phyloP scores from a whole-genome alignment of 2,329 filamentous ascomycete genomes.

The Neoscytalidium dimidiatum region DNA sequence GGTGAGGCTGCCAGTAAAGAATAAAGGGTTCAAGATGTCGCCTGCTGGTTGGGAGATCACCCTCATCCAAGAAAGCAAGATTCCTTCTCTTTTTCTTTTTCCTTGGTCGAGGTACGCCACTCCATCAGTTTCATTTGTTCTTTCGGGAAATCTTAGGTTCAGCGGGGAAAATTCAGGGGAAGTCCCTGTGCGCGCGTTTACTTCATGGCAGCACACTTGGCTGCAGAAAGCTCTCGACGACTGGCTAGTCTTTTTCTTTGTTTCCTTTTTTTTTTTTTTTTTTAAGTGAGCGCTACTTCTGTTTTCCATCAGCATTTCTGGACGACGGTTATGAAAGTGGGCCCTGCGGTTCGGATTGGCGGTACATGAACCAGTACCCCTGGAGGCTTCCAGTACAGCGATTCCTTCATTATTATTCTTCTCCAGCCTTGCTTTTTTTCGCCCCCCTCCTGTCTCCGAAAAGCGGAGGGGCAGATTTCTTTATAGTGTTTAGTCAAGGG shows the following conservation, averaged over 20 bases:
- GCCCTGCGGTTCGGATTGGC: neutral
- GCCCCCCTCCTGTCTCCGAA: neutral
- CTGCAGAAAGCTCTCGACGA: conserved; percentile 1
- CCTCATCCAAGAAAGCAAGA: neutral
- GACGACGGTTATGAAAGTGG: conserved; percentile 16
- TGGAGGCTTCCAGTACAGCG: neutral
- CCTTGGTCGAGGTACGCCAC: neutral
- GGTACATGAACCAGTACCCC: conserved; percentile 5
- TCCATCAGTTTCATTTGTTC: neutral
- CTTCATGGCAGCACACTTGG: neutral
- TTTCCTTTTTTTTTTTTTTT: neutral
- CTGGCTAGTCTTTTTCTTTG: neutral
- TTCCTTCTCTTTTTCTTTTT: neutral
- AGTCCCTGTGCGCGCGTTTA: neutral
- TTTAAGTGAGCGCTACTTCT: neutral
- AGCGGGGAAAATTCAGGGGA: neutral
- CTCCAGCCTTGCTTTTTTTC: neutral
- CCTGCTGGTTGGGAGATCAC: neutral
- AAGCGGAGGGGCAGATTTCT: neutral
- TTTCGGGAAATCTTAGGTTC: neutral
- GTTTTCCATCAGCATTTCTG: conserved; percentile 9
- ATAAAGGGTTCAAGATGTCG: neutral
- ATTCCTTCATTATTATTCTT: neutral
- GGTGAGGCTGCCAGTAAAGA: conserved; percentile 14
- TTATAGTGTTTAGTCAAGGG: conserved; percentile 15